These are phyloP conservation scores for Candida sp. DNA, from an alignment of 1,139 yeast species.

Conservation along the genomic window DNA sequence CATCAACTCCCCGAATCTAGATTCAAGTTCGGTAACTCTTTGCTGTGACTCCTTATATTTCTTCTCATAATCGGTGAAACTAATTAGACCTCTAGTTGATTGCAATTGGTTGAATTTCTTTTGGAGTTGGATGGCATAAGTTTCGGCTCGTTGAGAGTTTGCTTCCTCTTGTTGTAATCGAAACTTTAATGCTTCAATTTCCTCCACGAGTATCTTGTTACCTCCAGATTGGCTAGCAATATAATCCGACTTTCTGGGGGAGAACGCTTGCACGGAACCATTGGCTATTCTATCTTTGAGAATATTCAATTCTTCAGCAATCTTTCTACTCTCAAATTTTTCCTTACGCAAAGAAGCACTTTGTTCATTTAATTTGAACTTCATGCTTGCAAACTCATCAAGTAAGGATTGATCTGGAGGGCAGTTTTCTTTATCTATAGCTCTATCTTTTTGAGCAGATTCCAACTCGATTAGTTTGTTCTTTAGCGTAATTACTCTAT, in stretches of 20 bases:
- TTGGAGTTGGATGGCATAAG: slow-evolving; percentile 44
- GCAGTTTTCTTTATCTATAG: slow-evolving; percentile 37
- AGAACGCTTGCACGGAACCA: slow-evolving; percentile 19
- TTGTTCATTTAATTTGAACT: slow-evolving; percentile 50
- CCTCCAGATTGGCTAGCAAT: slow-evolving; percentile 17
- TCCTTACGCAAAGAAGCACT: slow-evolving; percentile 50
- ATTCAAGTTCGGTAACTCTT: slow-evolving; percentile 33
- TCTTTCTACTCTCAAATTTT: slow-evolving; percentile 49
- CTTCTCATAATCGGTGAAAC: slow-evolving; percentile 31
- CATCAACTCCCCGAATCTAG: slow-evolving; percentile 23
- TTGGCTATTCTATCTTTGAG: slow-evolving; percentile 40
- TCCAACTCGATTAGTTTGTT: slow-evolving; percentile 20
- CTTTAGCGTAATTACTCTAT: slow-evolving; percentile 21
- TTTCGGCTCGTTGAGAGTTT: slow-evolving; percentile 43
- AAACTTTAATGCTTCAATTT: slow-evolving; percentile 32
- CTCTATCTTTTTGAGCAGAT: slow-evolving; percentile 11
- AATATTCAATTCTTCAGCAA: slow-evolving; percentile 56
- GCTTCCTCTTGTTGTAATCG: slow-evolving; percentile 40
- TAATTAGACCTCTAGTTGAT: slow-evolving; percentile 35
- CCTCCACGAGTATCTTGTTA: slow-evolving; percentile 22
- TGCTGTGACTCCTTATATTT: slow-evolving; percentile 36
- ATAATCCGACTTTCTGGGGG: slow-evolving; percentile 15
- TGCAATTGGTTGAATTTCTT: slow-evolving; percentile 43
- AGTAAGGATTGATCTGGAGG: slow-evolving; percentile 33
- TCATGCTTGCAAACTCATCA: slow-evolving; percentile 48